Base-by-base conservation (phyloP, 371 early-diverging fungal species). In the Mortierella sp. region DNA sequence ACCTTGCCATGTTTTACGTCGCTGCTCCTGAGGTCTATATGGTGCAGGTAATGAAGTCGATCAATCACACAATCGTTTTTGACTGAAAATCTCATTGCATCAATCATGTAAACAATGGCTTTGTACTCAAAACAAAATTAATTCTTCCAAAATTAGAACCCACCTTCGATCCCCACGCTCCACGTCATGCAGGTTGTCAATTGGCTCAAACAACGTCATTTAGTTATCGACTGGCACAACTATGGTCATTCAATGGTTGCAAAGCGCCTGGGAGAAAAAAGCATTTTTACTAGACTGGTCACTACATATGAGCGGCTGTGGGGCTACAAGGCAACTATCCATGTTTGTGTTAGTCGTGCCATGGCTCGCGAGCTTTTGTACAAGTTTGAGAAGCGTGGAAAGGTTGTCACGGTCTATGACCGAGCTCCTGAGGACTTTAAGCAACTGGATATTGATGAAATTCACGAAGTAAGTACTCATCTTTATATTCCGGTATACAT, bases 201-300 rank as follows among this genome's bases (percentile, higher is more conserved):
- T 40, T 85, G 83, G 47, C 26, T 94, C 13, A 90, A 91, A 12
- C 84, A 89, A 31, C 84, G 91, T 5, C 84, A 87, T 62, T 81
- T 98, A 8, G 85, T 98, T 61, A 95, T 98, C 64, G 99, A 98
- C 83, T 98, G 98, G 99, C 99, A 98, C 83, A 98, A 98, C 83
- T 95, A 96, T 83, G 99, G 98, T 8, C 93, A 92, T 75, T 90
- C 97, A 1, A 89, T 98, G 49, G 89, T 98, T 55, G 92, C 88
- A 5, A 81, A 96, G 58, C 91, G 87, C 35, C 75, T 97, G 28
- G 94, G 94, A 6, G 43, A 81, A 23, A 43, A 66, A 2, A 90
- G 89, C 61, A 78, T 73, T 22, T 85, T 96, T 23, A 91, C 93
- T 22, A 76, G 70, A 67, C 45, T 90, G 34, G 91, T 89, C 0